These are phyloP conservation scores for Phlyctochytrium planicorne DNA, from an alignment of 192 early-diverging fungal species.

Conservation along the genomic window DNA sequence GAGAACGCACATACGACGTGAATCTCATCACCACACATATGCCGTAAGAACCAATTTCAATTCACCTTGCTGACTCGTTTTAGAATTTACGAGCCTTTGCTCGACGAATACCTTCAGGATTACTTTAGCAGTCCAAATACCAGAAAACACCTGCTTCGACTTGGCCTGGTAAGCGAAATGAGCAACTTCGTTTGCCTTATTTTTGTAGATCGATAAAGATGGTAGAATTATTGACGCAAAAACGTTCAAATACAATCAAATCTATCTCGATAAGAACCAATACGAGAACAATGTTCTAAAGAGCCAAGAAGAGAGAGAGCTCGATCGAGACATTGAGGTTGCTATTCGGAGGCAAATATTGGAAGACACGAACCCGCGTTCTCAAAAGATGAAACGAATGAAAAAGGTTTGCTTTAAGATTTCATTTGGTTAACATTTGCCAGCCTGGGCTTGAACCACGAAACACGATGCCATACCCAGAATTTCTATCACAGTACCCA, in stretches of 20 bases:
- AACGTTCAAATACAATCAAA: constrained; percentile 54
- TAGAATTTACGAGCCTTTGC: constrained; percentile 51
- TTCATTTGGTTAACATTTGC: constrained; percentile 2
- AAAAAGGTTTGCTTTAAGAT: constrained; percentile 10
- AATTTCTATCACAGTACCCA: constrained; percentile 48
- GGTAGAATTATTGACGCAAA: constrained; percentile 48
- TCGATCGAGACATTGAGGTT: constrained; percentile 53
- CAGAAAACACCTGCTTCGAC: constrained; percentile 39
- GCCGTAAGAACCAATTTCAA: constrained; percentile 18
- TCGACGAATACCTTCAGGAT: constrained; percentile 53
- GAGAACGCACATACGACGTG: constrained; percentile 54
- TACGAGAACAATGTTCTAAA: constrained; percentile 38
- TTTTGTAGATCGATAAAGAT: constrained; percentile 40
- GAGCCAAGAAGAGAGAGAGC: constrained; percentile 39
- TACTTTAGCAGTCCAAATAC: constrained; percentile 55
- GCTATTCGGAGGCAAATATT: constrained; percentile 24
- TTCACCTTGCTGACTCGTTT: not conserved
- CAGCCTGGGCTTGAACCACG: constrained; percentile 7
- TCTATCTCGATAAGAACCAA: constrained; percentile 41
- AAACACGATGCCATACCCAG: constrained; percentile 24
- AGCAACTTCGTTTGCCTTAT: not conserved
- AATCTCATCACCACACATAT: constrained; percentile 53
- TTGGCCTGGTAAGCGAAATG: constrained; percentile 55
- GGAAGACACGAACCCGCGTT: constrained; percentile 19
- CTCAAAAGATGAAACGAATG: constrained; percentile 14